Base-by-base conservation (phyloP, 345 rosid genomes). In the Boechera divaricarpa region DNA sequence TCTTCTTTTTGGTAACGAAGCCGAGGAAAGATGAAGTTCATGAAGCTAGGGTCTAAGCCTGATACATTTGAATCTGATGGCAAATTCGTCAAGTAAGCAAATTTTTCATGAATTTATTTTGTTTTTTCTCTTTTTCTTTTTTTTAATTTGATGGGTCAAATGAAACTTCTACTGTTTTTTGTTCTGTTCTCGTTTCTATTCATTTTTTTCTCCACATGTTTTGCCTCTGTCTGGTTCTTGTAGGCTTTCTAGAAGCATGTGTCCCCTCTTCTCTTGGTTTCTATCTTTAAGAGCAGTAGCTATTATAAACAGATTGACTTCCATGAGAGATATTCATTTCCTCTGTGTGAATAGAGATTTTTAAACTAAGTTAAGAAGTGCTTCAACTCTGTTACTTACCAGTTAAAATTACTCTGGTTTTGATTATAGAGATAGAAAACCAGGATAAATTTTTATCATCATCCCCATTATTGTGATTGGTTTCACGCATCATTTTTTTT, bases 41-140 rank as follows among this genome's bases (percentile, higher is more conserved):
- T 93, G 98, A 93, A 93, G 88, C 74, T 93, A 79, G 98, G 98
- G 35, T 90, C 90, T 55, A 93, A 91, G 86, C 97, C 97, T 83
- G 98, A 93, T 84, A 80, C 86, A 28, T 87, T 93, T 75, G 91
- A 85, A 75, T 83, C 91, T 76, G 91, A 90, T 53, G 98, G 90
- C 51, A 87, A 87, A 83, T 82, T 76, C 72, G 58, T 78, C 83
- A 87, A 88, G 98, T 91, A 68, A 80, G 86, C 42, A 53, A 32
- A 1, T 28, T 39, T 70, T 62, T 64, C 13, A 9, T 63, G 8
- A 26, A 26, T 49, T 26, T 60, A 1, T 10, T 39, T 13, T 67
- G 10, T 66, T 38, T 44, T 73, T 45, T 21, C 24, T 21, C 24
- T 21, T 6, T 44, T 73, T 45, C 5, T 52, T 28, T 67, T 24